Percentiles rank a stretch among this genome's conserved stretches.
phyloP scores from a whole-genome alignment of 1,284 basidiomycete genomes.

The Gymnopus androsaceus region DNA sequence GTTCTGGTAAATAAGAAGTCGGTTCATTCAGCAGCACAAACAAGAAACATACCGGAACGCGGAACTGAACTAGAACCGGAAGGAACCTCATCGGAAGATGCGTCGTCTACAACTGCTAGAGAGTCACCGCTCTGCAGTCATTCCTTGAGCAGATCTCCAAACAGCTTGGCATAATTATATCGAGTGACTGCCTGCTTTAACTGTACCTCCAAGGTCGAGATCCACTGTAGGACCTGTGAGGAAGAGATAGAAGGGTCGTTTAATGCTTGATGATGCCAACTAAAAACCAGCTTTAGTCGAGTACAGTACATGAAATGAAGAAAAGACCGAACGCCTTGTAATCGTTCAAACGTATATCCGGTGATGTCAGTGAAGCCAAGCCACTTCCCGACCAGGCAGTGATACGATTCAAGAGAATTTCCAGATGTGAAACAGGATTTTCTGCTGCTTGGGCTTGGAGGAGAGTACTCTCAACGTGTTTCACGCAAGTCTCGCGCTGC shows the following conservation, averaged over 20 bases:
- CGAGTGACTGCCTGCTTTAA: not conserved
- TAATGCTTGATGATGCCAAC: not conserved
- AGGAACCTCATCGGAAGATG: not conserved
- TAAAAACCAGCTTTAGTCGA: not conserved
- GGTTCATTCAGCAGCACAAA: not conserved
- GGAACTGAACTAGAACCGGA: not conserved
- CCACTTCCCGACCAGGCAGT: not conserved
- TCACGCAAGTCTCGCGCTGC: not conserved
- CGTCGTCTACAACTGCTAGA: not conserved
- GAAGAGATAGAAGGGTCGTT: not conserved
- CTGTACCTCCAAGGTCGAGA: not conserved
- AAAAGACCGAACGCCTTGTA: not conserved
- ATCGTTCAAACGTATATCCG: not conserved
- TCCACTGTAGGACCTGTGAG: not conserved
- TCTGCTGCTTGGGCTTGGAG: not conserved
- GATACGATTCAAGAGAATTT: not conserved
- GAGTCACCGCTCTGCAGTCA: conserved; percentile 1
- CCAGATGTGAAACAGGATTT: not conserved
- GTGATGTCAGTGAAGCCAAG: not conserved
- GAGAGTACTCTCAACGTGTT: not conserved
- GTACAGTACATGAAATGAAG: not conserved
- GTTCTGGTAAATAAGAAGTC: not conserved
- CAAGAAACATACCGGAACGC: not conserved
- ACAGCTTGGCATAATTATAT: conserved; percentile 2
- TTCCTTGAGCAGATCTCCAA: conserved; percentile 2